Percentiles rank a stretch among this genome's conserved stretches.
Conservation (phyloP, 306 rosid species). For the Fragaria nilgerrensis region DNA sequence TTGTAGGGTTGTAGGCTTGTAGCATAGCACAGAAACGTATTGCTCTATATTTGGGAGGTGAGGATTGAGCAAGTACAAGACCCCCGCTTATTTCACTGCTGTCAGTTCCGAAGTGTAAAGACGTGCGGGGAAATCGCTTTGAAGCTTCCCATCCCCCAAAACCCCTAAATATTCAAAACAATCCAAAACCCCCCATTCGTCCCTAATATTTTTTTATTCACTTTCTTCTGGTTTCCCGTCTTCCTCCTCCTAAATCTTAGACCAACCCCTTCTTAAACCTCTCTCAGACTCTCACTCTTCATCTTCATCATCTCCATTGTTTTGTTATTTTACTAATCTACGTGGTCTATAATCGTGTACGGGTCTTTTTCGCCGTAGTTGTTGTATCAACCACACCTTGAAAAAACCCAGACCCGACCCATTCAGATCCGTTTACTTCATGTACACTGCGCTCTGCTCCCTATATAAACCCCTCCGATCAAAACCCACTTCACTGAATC, state of each 20-base stretch:
- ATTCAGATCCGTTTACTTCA: constrained; percentile 12
- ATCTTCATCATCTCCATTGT: neutral
- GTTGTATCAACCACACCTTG: constrained; percentile 16
- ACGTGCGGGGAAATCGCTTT: neutral
- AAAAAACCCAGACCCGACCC: neutral
- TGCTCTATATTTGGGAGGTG: neutral
- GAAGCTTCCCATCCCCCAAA: constrained; percentile 24
- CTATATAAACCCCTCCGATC: neutral
- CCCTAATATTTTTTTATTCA: neutral
- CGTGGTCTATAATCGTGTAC: neutral
- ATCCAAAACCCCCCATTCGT: neutral
- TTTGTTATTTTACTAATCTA: neutral
- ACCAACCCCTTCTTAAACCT: constrained; percentile 8
- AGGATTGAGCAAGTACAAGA: neutral
- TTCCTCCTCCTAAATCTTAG: neutral
- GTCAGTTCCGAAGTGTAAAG: constrained; percentile 5
- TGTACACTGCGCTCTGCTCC: neutral
- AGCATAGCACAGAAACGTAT: neutral
- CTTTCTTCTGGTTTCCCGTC: neutral
- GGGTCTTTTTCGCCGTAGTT: constrained; percentile 21
- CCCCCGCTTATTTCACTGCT: neutral
- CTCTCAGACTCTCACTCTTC: neutral
- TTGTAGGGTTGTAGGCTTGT: neutral
- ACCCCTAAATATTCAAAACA: neutral
- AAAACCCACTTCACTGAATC: neutral